These are phyloP conservation scores for Hevea brasiliensis DNA, from an alignment of 345 rosid species.

Conservation along the genomic window DNA sequence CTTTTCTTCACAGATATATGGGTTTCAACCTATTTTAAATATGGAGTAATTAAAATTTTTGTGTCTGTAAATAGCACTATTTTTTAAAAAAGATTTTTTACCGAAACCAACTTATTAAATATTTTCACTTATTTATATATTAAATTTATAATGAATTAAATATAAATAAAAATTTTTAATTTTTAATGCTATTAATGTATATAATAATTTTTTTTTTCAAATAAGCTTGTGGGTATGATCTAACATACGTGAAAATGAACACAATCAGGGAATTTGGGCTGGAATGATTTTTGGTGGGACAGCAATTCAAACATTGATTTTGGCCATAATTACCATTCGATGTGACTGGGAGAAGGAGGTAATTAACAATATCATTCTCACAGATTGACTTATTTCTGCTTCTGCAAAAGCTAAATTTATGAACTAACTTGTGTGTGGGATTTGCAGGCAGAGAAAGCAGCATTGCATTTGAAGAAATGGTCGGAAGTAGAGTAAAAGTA, in stretches of 20 bases:
- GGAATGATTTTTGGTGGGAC: constrained; percentile 95
- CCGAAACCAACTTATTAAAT: no score
- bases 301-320: constrained; percentile 58
- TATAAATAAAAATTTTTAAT: no score
- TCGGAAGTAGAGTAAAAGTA: constrained; percentile 18
- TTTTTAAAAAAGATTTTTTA: no score
- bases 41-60: no score
- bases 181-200: no score
- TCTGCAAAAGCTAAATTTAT: neutral
- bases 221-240: no score
- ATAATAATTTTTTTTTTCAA: no score
- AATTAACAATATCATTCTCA: neutral
- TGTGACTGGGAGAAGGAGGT: constrained; percentile 91
- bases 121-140: no score
- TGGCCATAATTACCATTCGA: constrained; percentile 47
- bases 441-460: constrained; percentile 67
- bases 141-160: no score
- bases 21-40: no score
- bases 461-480: constrained; percentile 59
- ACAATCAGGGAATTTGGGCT: constrained; percentile 75
- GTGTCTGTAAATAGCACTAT: no score
- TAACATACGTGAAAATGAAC: neutral
- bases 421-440: neutral
- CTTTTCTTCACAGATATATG: no score
- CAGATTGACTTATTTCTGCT: neutral